Evolutionary conservation across 441 rosid genomes (phyloP), one percentile per base, ranked within the genome.

Genomic region (Gossypium lobatum): DNA sequence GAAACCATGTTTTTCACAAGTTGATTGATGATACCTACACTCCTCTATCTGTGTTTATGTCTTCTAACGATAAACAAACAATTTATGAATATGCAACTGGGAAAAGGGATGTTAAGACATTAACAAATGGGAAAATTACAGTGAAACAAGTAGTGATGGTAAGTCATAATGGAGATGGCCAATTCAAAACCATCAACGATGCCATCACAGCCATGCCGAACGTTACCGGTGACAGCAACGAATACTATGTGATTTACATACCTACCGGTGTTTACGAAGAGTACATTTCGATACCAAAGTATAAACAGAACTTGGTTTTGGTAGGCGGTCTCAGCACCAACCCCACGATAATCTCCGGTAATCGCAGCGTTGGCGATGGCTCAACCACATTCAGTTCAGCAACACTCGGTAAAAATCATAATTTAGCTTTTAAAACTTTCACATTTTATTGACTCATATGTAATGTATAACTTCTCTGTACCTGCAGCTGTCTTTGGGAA

Each of bases 331-430:
- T 5, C 37, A 88, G 89, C 0, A 85, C 84, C 13, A 83, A 85
- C 61, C 78, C 46, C 63, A 84, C 91, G 1, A 50, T 87, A 6
- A 79, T 87, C 8, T 78, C 89, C 0, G 83, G 86, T 2, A 83
- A 83, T 66, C 84, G 86, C 16, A 81, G 75, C 69, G 74, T 77
- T 14, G 70, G 72, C 62, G 85, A 84, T 48, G 87, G 89, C 26
- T 84, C 83, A 82, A 84, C 88, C 5, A 83, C 91, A 1, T 84
- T 85, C 63, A 83, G 82, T 72, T 77, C 91, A 16, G 83, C 88
- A 2, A 87, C 88, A 6, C 77, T 85, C 3, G 84, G 88, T 82
- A 53, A 81, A 4, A 13, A 31, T 31, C 2, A 17, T 1, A 53
- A 52, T 17, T 31, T 28, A 54, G 7, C 59, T 53, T 31, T 53